Percentiles rank a stretch among this genome's conserved stretches.
Conservation (phyloP, 148 eudicot species). For the Dianthus caryophyllus region DNA sequence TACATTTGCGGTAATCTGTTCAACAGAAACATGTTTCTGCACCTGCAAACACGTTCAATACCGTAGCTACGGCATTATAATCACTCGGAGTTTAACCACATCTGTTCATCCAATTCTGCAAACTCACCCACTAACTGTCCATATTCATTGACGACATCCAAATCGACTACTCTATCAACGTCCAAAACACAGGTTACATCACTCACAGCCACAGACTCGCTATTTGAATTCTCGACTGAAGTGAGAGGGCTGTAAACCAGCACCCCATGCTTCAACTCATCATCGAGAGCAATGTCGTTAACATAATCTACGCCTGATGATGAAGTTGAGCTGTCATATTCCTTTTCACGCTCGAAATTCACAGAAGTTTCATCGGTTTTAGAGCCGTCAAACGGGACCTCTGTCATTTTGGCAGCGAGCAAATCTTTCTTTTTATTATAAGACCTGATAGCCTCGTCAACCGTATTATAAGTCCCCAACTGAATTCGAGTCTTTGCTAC, state of each 20-base stretch:
- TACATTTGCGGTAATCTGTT: too few relatives aligned
- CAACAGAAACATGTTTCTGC: too few relatives aligned
- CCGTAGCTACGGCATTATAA: background rate
- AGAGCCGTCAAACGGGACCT: too few relatives aligned
- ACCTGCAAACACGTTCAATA: background rate
- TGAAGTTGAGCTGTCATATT: too few relatives aligned
- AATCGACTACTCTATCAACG: slow-evolving; percentile 17
- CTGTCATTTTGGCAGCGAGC: background rate
- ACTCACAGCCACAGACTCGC: background rate
- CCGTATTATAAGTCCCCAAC: background rate
- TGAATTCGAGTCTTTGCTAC: background rate
- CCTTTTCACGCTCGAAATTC: too few relatives aligned
- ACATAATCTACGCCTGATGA: too few relatives aligned
- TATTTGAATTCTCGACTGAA: background rate
- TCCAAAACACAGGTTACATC: background rate
- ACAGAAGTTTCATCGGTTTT: too few relatives aligned
- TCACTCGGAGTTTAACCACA: slow-evolving; percentile 15
- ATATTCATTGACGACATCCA: slow-evolving; percentile 25
- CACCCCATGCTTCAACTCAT: background rate
- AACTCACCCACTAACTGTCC: slow-evolving; percentile 27
- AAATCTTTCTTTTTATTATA: background rate
- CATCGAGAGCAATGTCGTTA: too few relatives aligned
- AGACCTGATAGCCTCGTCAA: background rate
- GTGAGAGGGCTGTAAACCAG: slow-evolving; percentile 1
- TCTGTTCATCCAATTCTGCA: slow-evolving; percentile 25